These are phyloP conservation scores for Leccinum barrowsii DNA, from an alignment of 768 basidiomycete species.

Conservation along the genomic window DNA sequence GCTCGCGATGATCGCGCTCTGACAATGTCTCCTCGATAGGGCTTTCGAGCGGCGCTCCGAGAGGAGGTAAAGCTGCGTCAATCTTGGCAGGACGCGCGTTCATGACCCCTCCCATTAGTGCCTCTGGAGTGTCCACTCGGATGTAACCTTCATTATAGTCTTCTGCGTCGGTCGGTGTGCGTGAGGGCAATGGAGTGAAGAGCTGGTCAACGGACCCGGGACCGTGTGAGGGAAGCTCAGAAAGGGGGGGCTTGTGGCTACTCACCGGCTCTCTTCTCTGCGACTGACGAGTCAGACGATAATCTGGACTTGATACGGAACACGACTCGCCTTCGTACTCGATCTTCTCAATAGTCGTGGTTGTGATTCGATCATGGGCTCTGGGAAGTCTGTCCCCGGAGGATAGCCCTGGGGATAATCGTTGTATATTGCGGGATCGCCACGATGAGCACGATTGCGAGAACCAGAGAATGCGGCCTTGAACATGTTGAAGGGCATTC, in stretches of 20 bases:
- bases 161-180: constrained; percentile 30
- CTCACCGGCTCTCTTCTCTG: constrained; percentile 34
- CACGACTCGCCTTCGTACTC: constrained; percentile 23
- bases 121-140: constrained; percentile 30
- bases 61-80: constrained; percentile 18
- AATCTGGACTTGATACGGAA: neutral
- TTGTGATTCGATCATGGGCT: constrained; percentile 20
- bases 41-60: constrained; percentile 19
- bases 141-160: constrained; percentile 32
- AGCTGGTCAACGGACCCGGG: constrained; percentile 13
- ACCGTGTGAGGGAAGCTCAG: constrained; percentile 8
- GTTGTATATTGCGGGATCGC: constrained; percentile 21
- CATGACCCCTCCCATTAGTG: constrained; percentile 31
- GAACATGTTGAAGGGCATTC: constrained; percentile 38
- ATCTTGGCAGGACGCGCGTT: constrained; percentile 31
- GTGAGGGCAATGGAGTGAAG: constrained; percentile 33
- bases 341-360: constrained; percentile 25
- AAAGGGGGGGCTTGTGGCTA: neutral
- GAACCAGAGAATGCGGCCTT: constrained; percentile 31
- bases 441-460: constrained; percentile 29
- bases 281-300: constrained; percentile 11
- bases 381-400: constrained; percentile 23
- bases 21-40: constrained; percentile 19
- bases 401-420: constrained; percentile 31
- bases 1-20: constrained; percentile 23